Percentiles rank a stretch among this genome's conserved stretches.
phyloP scores from a whole-genome alignment of 345 rosid species.

The Tarenaya hassleriana region DNA sequence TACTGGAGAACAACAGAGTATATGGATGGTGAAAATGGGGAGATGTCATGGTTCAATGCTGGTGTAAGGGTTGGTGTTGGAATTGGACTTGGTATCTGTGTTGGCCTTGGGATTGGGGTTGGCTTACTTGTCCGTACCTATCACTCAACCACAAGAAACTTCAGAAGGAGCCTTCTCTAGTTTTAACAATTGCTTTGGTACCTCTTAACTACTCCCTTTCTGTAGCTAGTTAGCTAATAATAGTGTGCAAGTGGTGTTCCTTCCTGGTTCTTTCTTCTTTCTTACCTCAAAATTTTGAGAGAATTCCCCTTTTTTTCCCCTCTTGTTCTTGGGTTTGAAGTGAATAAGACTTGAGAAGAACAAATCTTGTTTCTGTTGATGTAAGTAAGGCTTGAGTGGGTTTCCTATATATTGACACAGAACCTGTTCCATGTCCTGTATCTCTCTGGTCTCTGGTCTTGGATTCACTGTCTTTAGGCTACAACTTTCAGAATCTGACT shows the following conservation, averaged over 20 bases:
- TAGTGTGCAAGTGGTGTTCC: conserved; percentile 13
- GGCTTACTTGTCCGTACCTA: conserved; percentile 81
- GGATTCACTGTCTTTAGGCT: too few species aligned
- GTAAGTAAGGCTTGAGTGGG: neutral
- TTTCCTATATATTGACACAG: too few species aligned
- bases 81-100: conserved; percentile 87
- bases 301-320: conserved; percentile 2
- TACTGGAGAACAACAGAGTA: conserved; percentile 68
- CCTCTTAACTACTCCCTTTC: conserved; percentile 32
- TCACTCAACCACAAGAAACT: conserved; percentile 68
- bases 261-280: conserved; percentile 1
- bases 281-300: conserved; percentile 19
- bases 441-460: too few species aligned
- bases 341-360: conserved; percentile 21
- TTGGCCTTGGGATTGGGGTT: conserved; percentile 85
- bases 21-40: conserved; percentile 73
- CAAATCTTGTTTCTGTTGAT: conserved; percentile 17
- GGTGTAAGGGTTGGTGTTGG: conserved; percentile 98
- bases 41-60: conserved; percentile 91
- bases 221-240: conserved; percentile 31
- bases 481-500: too few species aligned
- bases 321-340: conserved; percentile 19
- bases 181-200: neutral
- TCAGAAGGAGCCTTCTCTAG: conserved; percentile 58
- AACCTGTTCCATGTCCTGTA: too few species aligned